Percentiles rank a stretch among this genome's conserved stretches.
phyloP scores from a whole-genome alignment of 2,329 filamentous ascomycete species.

The Penicillium polonicum region DNA sequence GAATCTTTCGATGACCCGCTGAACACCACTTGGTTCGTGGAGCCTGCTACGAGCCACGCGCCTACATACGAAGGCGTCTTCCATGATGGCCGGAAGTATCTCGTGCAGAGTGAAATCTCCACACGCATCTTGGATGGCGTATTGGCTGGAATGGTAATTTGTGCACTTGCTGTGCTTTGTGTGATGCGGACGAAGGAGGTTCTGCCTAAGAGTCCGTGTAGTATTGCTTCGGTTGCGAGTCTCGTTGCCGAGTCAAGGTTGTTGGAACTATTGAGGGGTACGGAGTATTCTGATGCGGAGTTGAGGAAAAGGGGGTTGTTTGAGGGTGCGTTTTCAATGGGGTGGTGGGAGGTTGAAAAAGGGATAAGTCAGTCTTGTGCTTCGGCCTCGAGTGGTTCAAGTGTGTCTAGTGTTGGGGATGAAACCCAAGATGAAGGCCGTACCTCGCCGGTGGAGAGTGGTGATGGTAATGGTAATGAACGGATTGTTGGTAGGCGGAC shows the following conservation, averaged over 20 bases:
- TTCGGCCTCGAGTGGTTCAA: not conserved
- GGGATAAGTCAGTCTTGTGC: not conserved
- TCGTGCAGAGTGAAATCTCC: conserved; percentile 23
- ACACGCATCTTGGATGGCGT: conserved; percentile 23
- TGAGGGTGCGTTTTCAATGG: not conserved
- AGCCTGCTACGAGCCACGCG: not conserved
- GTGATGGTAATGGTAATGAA: not conserved
- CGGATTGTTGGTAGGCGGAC: not conserved
- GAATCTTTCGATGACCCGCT: not conserved
- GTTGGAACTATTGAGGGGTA: not conserved
- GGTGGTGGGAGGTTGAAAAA: not conserved
- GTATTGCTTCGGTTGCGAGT: conserved; percentile 27
- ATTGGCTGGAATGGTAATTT: conserved; percentile 20
- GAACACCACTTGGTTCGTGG: not conserved
- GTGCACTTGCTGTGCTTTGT: conserved; percentile 12
- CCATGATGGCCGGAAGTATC: conserved; percentile 8
- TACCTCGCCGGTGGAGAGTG: not conserved
- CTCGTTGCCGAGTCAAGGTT: not conserved
- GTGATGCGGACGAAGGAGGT: conserved; percentile 19
- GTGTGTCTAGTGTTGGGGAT: not conserved
- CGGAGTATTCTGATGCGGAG: not conserved
- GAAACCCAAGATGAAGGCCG: not conserved
- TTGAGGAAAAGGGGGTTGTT: not conserved
- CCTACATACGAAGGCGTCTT: not conserved
- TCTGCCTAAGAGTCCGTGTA: conserved; percentile 28